Percentiles rank a stretch among this genome's conserved stretches.
Evolutionary conservation across 176 grass and related monocot genomes (phyloP).

Genomic region (Zizania latifolia): DNA sequence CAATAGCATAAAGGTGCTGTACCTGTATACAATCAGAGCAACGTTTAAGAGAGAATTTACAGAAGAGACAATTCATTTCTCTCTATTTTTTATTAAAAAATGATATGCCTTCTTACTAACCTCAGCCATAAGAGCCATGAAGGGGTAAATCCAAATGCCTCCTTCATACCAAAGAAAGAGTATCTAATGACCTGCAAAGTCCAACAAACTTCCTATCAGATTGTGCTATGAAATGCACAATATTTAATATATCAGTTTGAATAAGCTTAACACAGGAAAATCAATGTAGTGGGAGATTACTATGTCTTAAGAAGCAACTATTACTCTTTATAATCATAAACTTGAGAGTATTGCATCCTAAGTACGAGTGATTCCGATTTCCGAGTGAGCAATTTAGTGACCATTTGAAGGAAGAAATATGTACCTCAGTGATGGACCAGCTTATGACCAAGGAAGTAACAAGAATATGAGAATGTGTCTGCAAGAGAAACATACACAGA

Average conservation of each 20-base stretch:
- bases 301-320: not conserved
- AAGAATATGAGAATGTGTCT: constrained; percentile 66
- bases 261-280: not conserved
- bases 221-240: not conserved
- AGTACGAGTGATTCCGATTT: not conserved
- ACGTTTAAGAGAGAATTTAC: not conserved
- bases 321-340: not conserved
- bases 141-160: constrained; percentile 65
- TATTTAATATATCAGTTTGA: not conserved
- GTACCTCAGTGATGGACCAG: constrained; percentile 92
- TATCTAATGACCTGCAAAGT: constrained; percentile 74
- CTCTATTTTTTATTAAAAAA: not conserved
- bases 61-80: not conserved
- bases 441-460: constrained; percentile 82
- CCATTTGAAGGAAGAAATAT: not conserved
- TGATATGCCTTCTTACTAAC: constrained; percentile 22
- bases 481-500: not conserved
- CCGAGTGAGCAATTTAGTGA: not conserved
- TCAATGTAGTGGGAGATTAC: not conserved
- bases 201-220: not conserved
- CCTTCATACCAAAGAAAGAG: constrained; percentile 91
- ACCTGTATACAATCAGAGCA: not conserved
- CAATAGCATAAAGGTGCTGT: constrained; percentile 44
- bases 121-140: constrained; percentile 92
- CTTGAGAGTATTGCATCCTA: not conserved